Conservation (phyloP, 495 filamentous ascomycete species). For the Tuber brumale region DNA sequence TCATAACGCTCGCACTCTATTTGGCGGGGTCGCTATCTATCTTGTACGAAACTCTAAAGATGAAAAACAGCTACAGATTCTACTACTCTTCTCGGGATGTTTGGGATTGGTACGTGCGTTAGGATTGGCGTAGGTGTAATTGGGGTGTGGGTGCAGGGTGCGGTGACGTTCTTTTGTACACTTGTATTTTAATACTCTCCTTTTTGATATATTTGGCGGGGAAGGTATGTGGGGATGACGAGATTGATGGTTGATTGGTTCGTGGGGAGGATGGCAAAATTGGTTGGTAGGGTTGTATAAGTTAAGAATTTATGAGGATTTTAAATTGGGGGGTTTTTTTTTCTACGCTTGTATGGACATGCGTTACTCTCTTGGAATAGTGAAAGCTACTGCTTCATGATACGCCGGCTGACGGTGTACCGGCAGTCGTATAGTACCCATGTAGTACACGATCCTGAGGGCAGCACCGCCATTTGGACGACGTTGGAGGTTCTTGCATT, state of each 20-base stretch:
- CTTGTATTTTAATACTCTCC: slow-evolving; percentile 6
- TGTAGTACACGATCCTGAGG: not conserved
- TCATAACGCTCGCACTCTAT: not conserved
- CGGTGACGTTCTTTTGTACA: not conserved
- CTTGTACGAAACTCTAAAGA: not conserved
- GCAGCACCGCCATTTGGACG: not conserved
- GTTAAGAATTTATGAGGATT: slow-evolving; percentile 3
- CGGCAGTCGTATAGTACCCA: too few relatives aligned
- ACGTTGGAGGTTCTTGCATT: not conserved
- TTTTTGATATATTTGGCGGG: not conserved
- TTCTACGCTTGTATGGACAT: not conserved
- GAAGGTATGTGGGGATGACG: not conserved
- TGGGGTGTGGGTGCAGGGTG: not conserved
- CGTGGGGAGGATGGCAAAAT: not conserved
- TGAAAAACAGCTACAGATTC: not conserved
- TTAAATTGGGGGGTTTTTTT: not conserved
- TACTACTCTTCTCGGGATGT: not conserved
- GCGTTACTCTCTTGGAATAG: too few relatives aligned
- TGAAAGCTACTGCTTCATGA: not conserved
- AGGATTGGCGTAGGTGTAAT: not conserved
- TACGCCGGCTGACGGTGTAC: too few relatives aligned
- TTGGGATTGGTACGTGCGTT: not conserved
- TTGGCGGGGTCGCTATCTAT: not conserved
- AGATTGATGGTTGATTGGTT: not conserved
- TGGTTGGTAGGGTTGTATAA: not conserved